Conservation (phyloP, 1,284 basidiomycete genomes). For the Boletus semigastroideus region DNA sequence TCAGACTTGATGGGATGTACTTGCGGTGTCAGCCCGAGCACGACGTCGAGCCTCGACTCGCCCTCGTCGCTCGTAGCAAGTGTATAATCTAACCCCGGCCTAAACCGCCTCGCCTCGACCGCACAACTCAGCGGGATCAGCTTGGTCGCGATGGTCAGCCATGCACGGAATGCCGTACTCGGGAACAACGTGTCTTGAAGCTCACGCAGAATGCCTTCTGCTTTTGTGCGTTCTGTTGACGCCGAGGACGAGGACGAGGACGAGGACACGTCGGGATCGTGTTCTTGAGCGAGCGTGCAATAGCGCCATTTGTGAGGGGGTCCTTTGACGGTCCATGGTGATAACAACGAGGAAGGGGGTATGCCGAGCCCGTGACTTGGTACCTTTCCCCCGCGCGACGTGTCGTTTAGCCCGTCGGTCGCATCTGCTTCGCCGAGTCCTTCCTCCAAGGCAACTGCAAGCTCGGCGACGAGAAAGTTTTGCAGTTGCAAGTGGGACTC, state of each 20-base stretch:
- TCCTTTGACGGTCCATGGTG: slow-evolving; percentile 74
- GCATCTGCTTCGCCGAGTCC: slow-evolving; percentile 68
- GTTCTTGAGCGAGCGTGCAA: slow-evolving; percentile 51
- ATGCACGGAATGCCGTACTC: slow-evolving; percentile 85
- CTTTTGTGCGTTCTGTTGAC: slow-evolving; percentile 43
- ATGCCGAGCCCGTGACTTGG: slow-evolving; percentile 66
- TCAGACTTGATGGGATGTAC: slow-evolving; percentile 32
- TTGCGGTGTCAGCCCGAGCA: slow-evolving; percentile 87
- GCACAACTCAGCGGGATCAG: slow-evolving; percentile 76
- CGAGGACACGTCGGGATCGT: neutral
- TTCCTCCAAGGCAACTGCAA: slow-evolving; percentile 67
- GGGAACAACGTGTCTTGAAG: slow-evolving; percentile 79
- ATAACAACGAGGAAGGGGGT: slow-evolving; percentile 43
- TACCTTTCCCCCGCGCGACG: slow-evolving; percentile 47
- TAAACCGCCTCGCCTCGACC: slow-evolving; percentile 82
- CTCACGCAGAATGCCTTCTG: slow-evolving; percentile 49
- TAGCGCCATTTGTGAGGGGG: slow-evolving; percentile 96
- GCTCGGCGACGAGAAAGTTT: slow-evolving; percentile 71
- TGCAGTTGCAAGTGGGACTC: slow-evolving; percentile 92
- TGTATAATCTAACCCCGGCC: slow-evolving; percentile 94
- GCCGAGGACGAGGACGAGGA: neutral
- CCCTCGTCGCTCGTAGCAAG: slow-evolving; percentile 87
- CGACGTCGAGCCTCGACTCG: slow-evolving; percentile 84
- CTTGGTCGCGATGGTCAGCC: slow-evolving; percentile 80
- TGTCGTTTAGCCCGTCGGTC: slow-evolving; percentile 62